phyloP scores from a whole-genome alignment of 139 green algal genomes.

The Picochlorum sp. region DNA sequence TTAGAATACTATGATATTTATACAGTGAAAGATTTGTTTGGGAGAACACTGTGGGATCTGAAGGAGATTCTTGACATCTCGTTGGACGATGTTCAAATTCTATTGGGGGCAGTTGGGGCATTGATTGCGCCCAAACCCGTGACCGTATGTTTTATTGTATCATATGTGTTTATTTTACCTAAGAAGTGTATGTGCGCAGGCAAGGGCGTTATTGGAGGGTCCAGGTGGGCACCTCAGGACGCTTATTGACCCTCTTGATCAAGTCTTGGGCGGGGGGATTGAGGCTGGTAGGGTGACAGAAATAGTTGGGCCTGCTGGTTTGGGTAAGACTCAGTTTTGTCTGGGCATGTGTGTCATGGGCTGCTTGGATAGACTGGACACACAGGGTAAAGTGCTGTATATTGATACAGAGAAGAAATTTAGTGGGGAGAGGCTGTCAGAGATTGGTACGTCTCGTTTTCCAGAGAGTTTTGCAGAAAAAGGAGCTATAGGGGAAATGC shows the following conservation, averaged over 20 bases:
- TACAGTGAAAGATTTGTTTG: conserved; percentile 23
- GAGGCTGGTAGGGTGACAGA: conserved; percentile 39
- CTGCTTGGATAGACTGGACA: conserved; percentile 16
- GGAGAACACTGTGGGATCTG: conserved; percentile 26
- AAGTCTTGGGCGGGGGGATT: conserved; percentile 35
- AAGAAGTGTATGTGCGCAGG: too few species aligned
- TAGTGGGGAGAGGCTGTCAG: conserved; percentile 28
- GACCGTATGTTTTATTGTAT: conserved; percentile 1
- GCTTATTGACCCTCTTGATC: conserved; percentile 27
- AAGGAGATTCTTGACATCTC: conserved; percentile 35
- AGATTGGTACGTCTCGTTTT: conserved; percentile 44
- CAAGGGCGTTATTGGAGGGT: too few species aligned
- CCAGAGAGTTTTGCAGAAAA: conserved; percentile 21
- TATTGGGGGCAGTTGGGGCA: conserved; percentile 11
- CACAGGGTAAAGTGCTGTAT: conserved; percentile 41
- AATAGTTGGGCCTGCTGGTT: conserved; percentile 50
- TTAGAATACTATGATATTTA: conserved; percentile 21
- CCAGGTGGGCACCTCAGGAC: conserved; percentile 9
- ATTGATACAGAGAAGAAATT: conserved; percentile 78
- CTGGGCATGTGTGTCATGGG: conserved; percentile 6
- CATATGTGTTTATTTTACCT: background rate
- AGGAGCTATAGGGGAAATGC: conserved; percentile 20
- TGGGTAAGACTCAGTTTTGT: conserved; percentile 55
- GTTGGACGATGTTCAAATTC: conserved; percentile 7
- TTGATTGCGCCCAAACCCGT: conserved; percentile 4